Base-by-base conservation (phyloP, 2,329 filamentous ascomycete genomes). In the Exophiala sp. region DNA sequence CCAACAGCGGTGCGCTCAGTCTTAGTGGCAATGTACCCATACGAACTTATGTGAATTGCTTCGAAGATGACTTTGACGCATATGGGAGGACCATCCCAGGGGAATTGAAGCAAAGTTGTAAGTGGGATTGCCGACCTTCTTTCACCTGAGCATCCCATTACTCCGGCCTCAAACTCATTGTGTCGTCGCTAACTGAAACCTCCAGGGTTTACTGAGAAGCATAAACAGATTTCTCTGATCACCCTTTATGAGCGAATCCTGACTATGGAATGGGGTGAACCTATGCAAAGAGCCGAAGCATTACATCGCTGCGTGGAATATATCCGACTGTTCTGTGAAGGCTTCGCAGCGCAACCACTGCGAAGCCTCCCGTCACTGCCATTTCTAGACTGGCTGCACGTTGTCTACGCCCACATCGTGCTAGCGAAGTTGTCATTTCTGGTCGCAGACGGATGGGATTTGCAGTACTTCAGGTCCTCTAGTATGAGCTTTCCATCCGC, bases 311-410 rank as follows among this genome's bases (percentile, higher is more conserved):
- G 74, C 3, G 70, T 73, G 38, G 64, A 66, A n/a, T 71, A 75
- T 1, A 60, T 79, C 0, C 70, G 68, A 27, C 61, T 63, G 0
- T 80, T 74, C 64, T 78, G 79, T 41, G 70, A 75, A 2, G 65
- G 65, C 30, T 76, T 76, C 67, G 64, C 74, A 1, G 61, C 66
- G 0, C 62, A 79, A 0, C 70, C 76, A 0, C 62, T 70, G 0
- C 55, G 62, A 0, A 62, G 67, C 2, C 75, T 75, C 44, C 71
- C 71, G 46, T 66, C 68, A 18, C 64, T 77, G 21, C 74, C 78
- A 0, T 70, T 78, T 6, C 64, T 71, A 0, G 58, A 70, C 0
- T 73, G 68, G 30, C 62, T 70, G 0, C 72, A 78, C 46, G 62
- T 79, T 0, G 68, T 77, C 2, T 75, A 77, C 43, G 72, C 69